A percentile compares a stretch with the other conserved stretches of the same genome.
phyloP scores from a whole-genome alignment of 2,329 filamentous ascomycete species.

The Paecilomyces formosus region DNA sequence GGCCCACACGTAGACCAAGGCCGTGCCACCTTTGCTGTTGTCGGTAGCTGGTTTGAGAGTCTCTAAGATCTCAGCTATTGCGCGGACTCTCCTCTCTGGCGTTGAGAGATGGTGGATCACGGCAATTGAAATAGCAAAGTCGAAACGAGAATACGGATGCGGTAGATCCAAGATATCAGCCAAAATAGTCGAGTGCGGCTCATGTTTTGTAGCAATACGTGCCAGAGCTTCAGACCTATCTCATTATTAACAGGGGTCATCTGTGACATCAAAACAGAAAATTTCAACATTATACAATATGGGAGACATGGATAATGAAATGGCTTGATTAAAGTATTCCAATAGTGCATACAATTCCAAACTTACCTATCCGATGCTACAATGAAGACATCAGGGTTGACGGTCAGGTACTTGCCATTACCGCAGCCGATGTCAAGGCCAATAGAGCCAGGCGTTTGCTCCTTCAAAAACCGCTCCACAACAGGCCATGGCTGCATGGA shows the following conservation, averaged over 20 bases:
- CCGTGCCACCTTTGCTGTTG: conserved; percentile 47
- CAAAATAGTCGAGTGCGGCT: conserved; percentile 62
- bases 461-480: conserved; percentile 67
- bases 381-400: conserved; percentile 71
- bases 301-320: conserved; percentile 1
- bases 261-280: neutral
- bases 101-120: conserved; percentile 93
- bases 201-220: conserved; percentile 49
- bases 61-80: conserved; percentile 62
- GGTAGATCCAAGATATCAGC: conserved; percentile 81
- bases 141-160: conserved; percentile 58
- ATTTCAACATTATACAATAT: conserved; percentile 8
- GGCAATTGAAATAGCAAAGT: conserved; percentile 91
- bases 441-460: conserved; percentile 60
- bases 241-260: neutral
- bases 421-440: conserved; percentile 92
- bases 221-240: conserved; percentile 53
- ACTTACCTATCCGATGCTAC: conserved; percentile 75
- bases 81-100: conserved; percentile 60
- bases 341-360: neutral
- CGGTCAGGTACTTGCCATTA: conserved; percentile 88
- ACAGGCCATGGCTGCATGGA: conserved; percentile 73
- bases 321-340: neutral
- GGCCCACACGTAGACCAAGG: conserved; percentile 89
- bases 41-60: conserved; percentile 44